phyloP scores from a whole-genome alignment of 2,329 filamentous ascomycete genomes.

The Colletotrichum chrysophilum region DNA sequence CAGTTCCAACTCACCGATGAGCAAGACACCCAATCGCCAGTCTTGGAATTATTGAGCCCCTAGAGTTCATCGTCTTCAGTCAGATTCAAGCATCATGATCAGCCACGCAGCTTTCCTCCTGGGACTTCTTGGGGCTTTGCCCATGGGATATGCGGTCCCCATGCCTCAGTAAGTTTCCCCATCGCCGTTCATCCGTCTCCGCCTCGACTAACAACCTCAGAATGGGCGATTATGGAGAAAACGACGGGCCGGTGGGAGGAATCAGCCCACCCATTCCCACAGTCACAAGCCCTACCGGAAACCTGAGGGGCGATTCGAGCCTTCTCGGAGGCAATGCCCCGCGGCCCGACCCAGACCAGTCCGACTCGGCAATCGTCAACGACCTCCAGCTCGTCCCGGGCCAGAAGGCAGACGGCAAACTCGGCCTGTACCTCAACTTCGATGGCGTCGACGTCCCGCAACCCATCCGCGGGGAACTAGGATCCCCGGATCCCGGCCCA shows the following conservation, averaged over 20 bases:
- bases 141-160: neutral
- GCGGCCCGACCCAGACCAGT: conserved; percentile 37
- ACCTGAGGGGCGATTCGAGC: conserved; percentile 42
- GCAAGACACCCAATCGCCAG: neutral
- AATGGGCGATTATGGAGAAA: conserved; percentile 45
- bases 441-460: conserved; percentile 55
- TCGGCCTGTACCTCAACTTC: conserved; percentile 61
- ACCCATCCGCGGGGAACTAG: conserved; percentile 57
- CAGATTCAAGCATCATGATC: neutral
- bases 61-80: neutral
- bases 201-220: conserved; percentile 24
- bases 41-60: neutral
- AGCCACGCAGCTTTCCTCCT: neutral
- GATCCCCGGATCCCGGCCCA: conserved; percentile 58
- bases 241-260: conserved; percentile 45
- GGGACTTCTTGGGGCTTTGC: neutral
- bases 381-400: conserved; percentile 49
- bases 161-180: neutral
- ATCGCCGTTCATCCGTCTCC: too few species aligned
- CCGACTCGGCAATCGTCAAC: conserved; percentile 41
- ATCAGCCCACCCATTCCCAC: conserved; percentile 42
- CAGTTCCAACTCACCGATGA: neutral
- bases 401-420: conserved; percentile 53
- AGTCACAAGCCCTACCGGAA: conserved; percentile 40
- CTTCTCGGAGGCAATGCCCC: conserved; percentile 46